phyloP scores from a whole-genome alignment of 805 yeast species.

The Lipomyces sp. region DNA sequence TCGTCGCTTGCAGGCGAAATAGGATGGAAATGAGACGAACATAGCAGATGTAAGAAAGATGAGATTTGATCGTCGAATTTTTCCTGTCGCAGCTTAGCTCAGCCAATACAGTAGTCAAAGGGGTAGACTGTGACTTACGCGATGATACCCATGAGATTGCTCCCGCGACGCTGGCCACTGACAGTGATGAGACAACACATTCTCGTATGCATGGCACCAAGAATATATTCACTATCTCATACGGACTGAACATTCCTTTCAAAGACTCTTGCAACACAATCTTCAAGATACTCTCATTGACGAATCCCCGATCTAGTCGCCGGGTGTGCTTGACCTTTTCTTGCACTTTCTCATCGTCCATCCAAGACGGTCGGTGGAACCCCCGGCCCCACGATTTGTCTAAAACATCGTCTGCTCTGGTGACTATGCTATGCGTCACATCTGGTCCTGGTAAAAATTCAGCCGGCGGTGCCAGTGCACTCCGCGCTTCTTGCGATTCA shows the following conservation, averaged over 20 bases:
- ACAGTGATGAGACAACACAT: slow-evolving; percentile 19
- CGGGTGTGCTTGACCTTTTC: slow-evolving; percentile 8
- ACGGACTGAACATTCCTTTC: slow-evolving; percentile 17
- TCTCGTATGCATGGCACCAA: slow-evolving; percentile 24
- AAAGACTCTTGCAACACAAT: slow-evolving; percentile 21
- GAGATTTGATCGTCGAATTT: slow-evolving; percentile 15
- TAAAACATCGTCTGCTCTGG: not conserved
- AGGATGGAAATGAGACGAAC: slow-evolving; percentile 18
- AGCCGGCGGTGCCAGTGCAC: not conserved
- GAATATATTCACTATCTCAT: slow-evolving; percentile 26
- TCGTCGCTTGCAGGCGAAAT: slow-evolving; percentile 16
- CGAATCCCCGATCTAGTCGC: slow-evolving; percentile 16
- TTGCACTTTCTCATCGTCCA: slow-evolving; percentile 14
- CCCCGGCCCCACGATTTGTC: slow-evolving; percentile 7
- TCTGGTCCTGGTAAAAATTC: not conserved
- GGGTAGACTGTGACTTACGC: slow-evolving; percentile 6
- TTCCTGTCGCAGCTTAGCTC: slow-evolving; percentile 7
- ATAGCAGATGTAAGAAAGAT: slow-evolving; percentile 8
- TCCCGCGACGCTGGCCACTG: slow-evolving; percentile 16
- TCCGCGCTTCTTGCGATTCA: not conserved
- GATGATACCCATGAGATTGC: slow-evolving; percentile 19
- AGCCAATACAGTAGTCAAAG: not conserved
- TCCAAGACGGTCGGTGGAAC: slow-evolving; percentile 19
- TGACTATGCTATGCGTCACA: not conserved
- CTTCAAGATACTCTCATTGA: slow-evolving; percentile 10